phyloP scores from a whole-genome alignment of 768 basidiomycete genomes.

The Leccinum subgranulosum region DNA sequence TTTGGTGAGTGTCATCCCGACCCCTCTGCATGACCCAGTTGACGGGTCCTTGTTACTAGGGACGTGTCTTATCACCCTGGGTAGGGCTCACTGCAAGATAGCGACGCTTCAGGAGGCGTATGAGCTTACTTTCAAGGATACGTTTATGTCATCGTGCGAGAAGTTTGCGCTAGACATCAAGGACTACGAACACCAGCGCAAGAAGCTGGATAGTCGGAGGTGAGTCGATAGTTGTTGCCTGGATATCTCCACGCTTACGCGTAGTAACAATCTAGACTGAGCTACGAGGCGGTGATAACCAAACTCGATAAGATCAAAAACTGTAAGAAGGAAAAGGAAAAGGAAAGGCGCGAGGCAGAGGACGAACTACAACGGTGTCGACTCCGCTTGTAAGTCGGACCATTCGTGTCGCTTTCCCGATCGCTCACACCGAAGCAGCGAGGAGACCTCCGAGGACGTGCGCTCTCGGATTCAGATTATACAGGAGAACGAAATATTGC shows the following conservation, averaged over 20 bases:
- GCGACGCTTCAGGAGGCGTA: conserved; percentile 84
- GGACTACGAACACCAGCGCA: conserved; percentile 76
- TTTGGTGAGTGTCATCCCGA: conserved; percentile 48
- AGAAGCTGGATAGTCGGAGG: conserved; percentile 87
- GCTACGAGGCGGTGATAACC: conserved; percentile 70
- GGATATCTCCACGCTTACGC: background rate
- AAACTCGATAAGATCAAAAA: conserved; percentile 66
- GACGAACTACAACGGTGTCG: conserved; percentile 74
- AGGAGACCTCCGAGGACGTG: conserved; percentile 83
- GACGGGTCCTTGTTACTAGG: conserved; percentile 40
- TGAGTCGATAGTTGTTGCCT: conserved; percentile 28
- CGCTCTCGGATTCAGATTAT: conserved; percentile 76
- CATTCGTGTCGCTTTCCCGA: background rate
- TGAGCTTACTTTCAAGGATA: conserved; percentile 68
- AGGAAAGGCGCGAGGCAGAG: conserved; percentile 69
- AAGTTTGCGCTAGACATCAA: conserved; percentile 71
- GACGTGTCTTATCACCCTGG: conserved; percentile 67
- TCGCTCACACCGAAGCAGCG: conserved; percentile 43
- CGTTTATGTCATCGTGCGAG: conserved; percentile 66
- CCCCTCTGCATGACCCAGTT: background rate
- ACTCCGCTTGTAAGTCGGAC: conserved; percentile 65
- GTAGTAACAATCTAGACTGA: conserved; percentile 44
- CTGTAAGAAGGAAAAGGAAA: conserved; percentile 81
- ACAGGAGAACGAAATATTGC: conserved; percentile 73
- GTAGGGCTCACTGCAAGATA: conserved; percentile 81